These are phyloP conservation scores for Gracilaria domingensis DNA, from an alignment of 23 red algal genomes.

Conservation along the genomic window DNA sequence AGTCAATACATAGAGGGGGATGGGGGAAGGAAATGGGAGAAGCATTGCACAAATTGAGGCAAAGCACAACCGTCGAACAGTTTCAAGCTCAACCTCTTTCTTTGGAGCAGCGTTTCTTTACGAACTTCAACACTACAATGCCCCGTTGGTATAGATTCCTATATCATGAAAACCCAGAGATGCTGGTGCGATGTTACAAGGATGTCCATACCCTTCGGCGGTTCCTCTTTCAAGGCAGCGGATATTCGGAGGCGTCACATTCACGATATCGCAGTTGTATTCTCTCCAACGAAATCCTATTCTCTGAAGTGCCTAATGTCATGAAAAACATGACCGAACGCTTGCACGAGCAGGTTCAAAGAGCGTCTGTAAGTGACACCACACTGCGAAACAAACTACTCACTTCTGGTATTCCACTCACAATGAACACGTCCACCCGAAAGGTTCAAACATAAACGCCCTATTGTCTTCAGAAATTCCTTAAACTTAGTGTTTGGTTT, in stretches of 20 bases:
- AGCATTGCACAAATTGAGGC: too few relatives aligned
- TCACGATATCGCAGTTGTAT: too few relatives aligned
- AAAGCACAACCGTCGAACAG: neutral
- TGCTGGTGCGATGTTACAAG: neutral
- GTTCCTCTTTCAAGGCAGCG: neutral
- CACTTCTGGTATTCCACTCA: neutral
- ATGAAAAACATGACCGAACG: neutral
- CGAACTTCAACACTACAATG: too few relatives aligned
- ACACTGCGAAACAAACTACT: neutral
- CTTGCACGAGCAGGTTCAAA: neutral
- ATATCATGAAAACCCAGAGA: neutral
- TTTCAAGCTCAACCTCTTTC: neutral
- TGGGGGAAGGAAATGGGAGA: neutral
- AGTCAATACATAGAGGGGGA: neutral
- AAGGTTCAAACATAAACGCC: neutral
- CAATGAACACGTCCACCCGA: neutral
- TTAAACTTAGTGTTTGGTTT: too few relatives aligned
- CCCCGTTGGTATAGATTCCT: slow-evolving; percentile 16
- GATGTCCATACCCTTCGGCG: neutral
- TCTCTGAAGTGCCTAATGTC: neutral
- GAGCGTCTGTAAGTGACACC: neutral
- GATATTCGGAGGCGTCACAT: too few relatives aligned
- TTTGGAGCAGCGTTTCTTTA: neutral
- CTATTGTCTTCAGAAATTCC: too few relatives aligned
- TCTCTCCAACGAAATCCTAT: neutral